Percentiles rank a stretch among this genome's conserved stretches.
phyloP scores from a whole-genome alignment of 1,139 yeast genomes.

The Chernovozyma sophiae-reginae region DNA sequence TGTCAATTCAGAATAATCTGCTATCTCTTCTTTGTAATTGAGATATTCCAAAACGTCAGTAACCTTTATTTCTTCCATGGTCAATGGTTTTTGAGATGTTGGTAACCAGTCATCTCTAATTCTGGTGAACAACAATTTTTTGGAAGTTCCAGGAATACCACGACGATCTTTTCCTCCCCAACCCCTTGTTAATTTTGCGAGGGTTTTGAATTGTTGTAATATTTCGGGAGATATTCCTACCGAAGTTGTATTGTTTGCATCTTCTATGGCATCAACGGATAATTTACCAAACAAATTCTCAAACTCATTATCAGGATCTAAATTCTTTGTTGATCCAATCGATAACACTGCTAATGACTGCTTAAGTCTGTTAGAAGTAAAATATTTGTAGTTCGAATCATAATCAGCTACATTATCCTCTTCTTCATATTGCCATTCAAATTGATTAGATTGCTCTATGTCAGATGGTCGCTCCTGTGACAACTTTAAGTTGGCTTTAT shows the following conservation, averaged over 20 bases:
- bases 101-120: constrained; percentile 84
- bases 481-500: constrained; percentile 21
- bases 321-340: constrained; percentile 44
- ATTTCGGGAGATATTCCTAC: constrained; percentile 63
- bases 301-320: constrained; percentile 81
- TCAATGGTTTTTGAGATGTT: constrained; percentile 56
- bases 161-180: constrained; percentile 83
- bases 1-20: constrained; percentile 18
- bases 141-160: constrained; percentile 66
- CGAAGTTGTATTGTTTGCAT: constrained; percentile 63
- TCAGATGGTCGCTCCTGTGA: not conserved
- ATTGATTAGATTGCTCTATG: too few species aligned
- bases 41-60: constrained; percentile 37
- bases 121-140: constrained; percentile 65
- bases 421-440: constrained; percentile 27
- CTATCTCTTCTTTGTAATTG: constrained; percentile 24
- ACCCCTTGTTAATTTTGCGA: constrained; percentile 63
- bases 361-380: constrained; percentile 41
- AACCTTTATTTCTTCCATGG: constrained; percentile 52
- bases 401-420: constrained; percentile 31
- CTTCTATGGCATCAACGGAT: constrained; percentile 64
- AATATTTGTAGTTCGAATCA: constrained; percentile 41
- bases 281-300: constrained; percentile 69
- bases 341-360: constrained; percentile 38
- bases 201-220: constrained; percentile 55